Conservation (phyloP, 2,329 filamentous ascomycete genomes). For the Incumbomyces delicatus region DNA sequence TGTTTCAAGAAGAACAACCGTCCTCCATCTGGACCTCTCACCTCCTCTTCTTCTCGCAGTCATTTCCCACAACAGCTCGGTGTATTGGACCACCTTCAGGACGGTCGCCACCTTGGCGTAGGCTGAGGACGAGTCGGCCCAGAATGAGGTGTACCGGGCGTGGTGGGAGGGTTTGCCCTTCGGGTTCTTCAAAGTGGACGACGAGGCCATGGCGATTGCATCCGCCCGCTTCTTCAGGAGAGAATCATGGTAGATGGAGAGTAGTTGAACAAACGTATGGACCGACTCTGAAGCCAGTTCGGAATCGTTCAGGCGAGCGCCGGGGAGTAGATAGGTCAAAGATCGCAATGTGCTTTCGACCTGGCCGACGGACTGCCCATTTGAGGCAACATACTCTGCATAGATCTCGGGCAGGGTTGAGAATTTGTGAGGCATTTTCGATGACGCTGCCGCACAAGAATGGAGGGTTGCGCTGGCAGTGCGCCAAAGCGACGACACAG, state of each 20-base stretch:
- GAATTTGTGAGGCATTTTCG: conserved; percentile 13
- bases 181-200: conserved; percentile 6
- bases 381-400: conserved; percentile 87
- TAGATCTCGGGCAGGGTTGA: conserved; percentile 38
- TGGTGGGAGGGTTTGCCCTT: conserved; percentile 45
- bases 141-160: conserved; percentile 55
- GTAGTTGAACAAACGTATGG: conserved; percentile 19
- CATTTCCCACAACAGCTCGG: conserved; percentile 96
- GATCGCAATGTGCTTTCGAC: conserved; percentile 90
- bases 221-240: conserved; percentile 19
- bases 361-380: conserved; percentile 84
- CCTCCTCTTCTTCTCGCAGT: conserved; percentile 76
- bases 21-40: conserved; percentile 70
- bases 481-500: conserved; percentile 14
- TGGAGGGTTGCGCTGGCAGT: conserved; percentile 14
- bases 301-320: conserved; percentile 54
- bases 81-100: conserved; percentile 86
- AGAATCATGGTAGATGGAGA: conserved; percentile 15
- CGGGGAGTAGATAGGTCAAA: conserved; percentile 90
- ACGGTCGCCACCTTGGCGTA: conserved; percentile 75
- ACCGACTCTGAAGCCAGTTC: conserved; percentile 86
- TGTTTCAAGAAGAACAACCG: conserved; percentile 73
- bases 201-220: conserved; percentile 59
- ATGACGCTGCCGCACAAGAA: conserved; percentile 14
- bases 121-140: conserved; percentile 51